These are phyloP conservation scores for Diplodia mutila DNA, from an alignment of 2,329 filamentous ascomycete species.

Conservation along the genomic window DNA sequence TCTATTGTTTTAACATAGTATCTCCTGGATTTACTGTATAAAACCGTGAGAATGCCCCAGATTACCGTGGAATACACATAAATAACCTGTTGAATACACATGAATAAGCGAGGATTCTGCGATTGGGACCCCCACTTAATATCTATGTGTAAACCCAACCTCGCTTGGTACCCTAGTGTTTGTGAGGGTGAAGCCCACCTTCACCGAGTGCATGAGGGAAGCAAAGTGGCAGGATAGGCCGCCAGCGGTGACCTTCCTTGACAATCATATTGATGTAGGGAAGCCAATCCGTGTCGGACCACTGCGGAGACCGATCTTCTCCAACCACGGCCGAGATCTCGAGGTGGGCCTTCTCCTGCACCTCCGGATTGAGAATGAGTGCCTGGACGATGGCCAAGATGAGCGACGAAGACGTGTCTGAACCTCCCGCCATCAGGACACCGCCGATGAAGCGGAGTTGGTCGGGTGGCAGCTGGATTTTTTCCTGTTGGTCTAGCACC, in stretches of 20 bases:
- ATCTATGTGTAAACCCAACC: too few species aligned
- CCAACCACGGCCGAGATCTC: neutral
- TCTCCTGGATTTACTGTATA: too few species aligned
- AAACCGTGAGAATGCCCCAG: too few species aligned
- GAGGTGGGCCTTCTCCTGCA: conserved; percentile 11
- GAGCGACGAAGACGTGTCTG: conserved; percentile 40
- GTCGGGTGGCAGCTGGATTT: conserved; percentile 24
- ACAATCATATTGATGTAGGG: conserved; percentile 29
- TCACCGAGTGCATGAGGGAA: conserved; percentile 49
- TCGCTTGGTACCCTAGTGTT: too few species aligned
- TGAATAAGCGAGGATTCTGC: too few species aligned
- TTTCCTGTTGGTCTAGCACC: conserved; percentile 31
- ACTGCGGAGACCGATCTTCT: neutral
- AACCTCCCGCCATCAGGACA: conserved; percentile 42
- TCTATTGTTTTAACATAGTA: too few species aligned
- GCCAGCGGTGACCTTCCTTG: conserved; percentile 42
- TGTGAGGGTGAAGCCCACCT: too few species aligned
- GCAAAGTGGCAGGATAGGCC: conserved; percentile 34
- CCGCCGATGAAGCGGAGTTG: conserved; percentile 45
- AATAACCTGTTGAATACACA: too few species aligned
- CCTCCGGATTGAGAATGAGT: neutral
- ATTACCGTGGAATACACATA: too few species aligned
- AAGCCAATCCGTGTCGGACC: conserved; percentile 6
- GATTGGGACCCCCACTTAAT: too few species aligned
- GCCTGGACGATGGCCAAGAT: conserved; percentile 14